Conservation (phyloP, 2,329 filamentous ascomycete genomes). For the Pleoardoris graminearum region DNA sequence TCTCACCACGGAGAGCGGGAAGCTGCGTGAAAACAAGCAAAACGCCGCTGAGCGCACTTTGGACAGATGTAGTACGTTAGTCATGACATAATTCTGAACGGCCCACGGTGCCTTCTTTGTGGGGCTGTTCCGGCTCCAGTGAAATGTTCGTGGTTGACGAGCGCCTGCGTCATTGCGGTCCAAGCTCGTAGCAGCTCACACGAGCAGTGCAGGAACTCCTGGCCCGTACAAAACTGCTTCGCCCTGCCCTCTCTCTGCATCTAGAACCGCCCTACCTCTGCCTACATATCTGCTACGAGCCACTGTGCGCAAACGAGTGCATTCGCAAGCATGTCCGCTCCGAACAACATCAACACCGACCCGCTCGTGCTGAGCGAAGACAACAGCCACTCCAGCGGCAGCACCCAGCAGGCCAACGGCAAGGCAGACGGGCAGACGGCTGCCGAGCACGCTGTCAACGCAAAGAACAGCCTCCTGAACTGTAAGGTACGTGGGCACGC, state of each 20-base stretch:
- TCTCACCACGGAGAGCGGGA: neutral
- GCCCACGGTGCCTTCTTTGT: constrained; percentile 8
- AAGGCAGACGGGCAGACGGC: constrained; percentile 1
- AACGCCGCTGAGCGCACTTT: constrained; percentile 2
- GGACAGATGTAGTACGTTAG: neutral
- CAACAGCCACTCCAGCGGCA: neutral
- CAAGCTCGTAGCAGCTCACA: constrained; percentile 10
- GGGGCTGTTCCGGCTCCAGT: constrained; percentile 12
- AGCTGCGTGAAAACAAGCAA: neutral
- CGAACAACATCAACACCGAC: constrained; percentile 6
- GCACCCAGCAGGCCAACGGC: constrained; percentile 23
- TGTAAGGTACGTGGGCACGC: constrained; percentile 49
- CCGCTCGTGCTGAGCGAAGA: constrained; percentile 5
- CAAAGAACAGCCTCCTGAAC: constrained; percentile 45
- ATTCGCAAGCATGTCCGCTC: neutral
- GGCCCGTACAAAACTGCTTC: constrained; percentile 11
- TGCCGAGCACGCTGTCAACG: constrained; percentile 32
- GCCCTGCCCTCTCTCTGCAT: neutral
- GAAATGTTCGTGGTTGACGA: constrained; percentile 15
- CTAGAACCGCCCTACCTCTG: neutral
- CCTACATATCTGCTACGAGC: neutral
- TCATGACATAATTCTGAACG: constrained; percentile 8
- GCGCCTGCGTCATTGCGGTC: constrained; percentile 15
- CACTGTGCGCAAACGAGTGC: neutral
- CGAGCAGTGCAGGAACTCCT: constrained; percentile 16